Conservation (phyloP, 139 green algal genomes). For the Chlorokybus atmophyticus region DNA sequence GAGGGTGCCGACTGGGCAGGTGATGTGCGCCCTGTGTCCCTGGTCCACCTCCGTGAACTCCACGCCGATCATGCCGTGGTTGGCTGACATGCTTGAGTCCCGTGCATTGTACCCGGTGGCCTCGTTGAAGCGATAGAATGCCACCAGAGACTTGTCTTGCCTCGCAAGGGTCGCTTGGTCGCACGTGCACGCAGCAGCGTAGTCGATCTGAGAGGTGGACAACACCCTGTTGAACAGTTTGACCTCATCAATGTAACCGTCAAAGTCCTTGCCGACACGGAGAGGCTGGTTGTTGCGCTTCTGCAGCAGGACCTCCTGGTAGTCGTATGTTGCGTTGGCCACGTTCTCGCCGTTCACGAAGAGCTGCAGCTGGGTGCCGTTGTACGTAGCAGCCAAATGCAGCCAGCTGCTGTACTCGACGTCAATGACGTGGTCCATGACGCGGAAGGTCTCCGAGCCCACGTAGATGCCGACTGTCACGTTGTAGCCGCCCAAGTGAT, state of each 20-base stretch:
- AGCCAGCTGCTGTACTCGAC: slow-evolving; percentile 1
- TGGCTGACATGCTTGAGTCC: slow-evolving; percentile 9
- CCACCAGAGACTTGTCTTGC: slow-evolving; percentile 6
- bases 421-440: background rate
- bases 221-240: slow-evolving; percentile 4
- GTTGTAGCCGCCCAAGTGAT: slow-evolving; percentile 2
- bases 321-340: background rate
- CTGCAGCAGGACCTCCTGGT: slow-evolving; percentile 11
- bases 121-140: slow-evolving; percentile 29
- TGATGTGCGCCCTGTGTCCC: slow-evolving; percentile 12
- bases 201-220: background rate
- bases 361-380: slow-evolving; percentile 12
- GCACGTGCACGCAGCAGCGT: slow-evolving; percentile 1
- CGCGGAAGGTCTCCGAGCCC: slow-evolving; percentile 18
- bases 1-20: slow-evolving; percentile 11
- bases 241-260: slow-evolving; percentile 16
- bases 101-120: slow-evolving; percentile 4
- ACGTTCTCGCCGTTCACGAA: slow-evolving; percentile 7
- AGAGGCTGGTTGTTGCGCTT: slow-evolving; percentile 12
- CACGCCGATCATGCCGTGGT: slow-evolving; percentile 20
- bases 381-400: slow-evolving; percentile 9
- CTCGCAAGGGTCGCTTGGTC: background rate
- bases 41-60: slow-evolving; percentile 12
- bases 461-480: slow-evolving; percentile 22
- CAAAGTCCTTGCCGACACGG: slow-evolving; percentile 22